Conservation (phyloP, 2,329 filamentous ascomycete genomes). For the Botrytis porri region DNA sequence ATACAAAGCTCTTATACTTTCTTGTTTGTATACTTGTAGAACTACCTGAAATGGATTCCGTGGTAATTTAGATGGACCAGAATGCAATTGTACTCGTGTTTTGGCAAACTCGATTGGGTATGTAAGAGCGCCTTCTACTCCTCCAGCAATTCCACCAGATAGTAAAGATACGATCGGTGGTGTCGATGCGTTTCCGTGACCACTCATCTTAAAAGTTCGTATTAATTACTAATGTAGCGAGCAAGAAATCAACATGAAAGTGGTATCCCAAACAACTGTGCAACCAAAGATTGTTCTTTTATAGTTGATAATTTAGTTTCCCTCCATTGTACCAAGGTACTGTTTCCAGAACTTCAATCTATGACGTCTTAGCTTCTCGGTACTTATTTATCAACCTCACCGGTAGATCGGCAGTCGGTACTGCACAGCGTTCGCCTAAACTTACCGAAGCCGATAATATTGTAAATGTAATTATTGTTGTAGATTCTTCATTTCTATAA, state of each 20-base stretch:
- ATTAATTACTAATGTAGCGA: background rate
- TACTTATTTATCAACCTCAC: background rate
- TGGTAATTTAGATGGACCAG: slow-evolving; percentile 41
- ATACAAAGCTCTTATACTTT: slow-evolving; percentile 54
- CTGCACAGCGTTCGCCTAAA: background rate
- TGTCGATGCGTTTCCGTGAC: slow-evolving; percentile 9
- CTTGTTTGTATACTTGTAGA: slow-evolving; percentile 49
- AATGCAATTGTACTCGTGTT: slow-evolving; percentile 57
- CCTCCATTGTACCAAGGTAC: background rate
- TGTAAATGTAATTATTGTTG: background rate
- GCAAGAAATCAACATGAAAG: background rate
- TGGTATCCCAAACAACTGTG: background rate
- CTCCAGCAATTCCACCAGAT: slow-evolving; percentile 33
- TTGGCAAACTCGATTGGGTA: slow-evolving; percentile 69
- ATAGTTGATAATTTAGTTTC: background rate
- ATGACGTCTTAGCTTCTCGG: background rate
- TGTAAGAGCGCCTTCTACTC: slow-evolving; percentile 21
- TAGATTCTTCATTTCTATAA: background rate
- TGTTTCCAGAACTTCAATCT: background rate
- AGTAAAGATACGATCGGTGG: slow-evolving; percentile 29
- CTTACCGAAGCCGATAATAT: background rate
- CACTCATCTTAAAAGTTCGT: background rate
- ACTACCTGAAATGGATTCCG: slow-evolving; percentile 59
- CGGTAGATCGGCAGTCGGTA: background rate
- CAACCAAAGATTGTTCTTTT: background rate